phyloP scores from a whole-genome alignment of 1,284 basidiomycete species.

The Ganoderma lucidum region DNA sequence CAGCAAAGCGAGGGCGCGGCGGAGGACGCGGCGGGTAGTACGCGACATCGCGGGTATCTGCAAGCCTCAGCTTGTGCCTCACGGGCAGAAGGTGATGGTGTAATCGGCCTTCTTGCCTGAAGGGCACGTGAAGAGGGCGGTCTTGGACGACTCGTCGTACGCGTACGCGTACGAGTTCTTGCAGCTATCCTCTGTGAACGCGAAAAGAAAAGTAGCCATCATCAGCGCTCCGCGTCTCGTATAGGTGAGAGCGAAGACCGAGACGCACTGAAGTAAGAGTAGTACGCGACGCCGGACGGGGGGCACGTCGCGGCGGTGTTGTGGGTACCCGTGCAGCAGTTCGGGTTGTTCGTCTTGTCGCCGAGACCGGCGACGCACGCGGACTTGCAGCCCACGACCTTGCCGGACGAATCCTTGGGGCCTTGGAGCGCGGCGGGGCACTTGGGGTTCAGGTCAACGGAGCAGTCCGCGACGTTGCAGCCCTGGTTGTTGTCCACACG shows the following conservation, averaged over 20 bases:
- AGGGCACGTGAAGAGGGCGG: conserved; percentile 55
- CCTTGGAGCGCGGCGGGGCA: conserved; percentile 48
- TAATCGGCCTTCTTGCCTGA: conserved; percentile 48
- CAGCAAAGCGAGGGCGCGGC: not conserved
- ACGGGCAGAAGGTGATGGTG: conserved; percentile 58
- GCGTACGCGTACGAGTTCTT: conserved; percentile 57
- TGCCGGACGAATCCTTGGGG: conserved; percentile 47
- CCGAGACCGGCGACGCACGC: conserved; percentile 50
- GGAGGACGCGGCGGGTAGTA: not conserved
- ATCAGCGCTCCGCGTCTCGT: not conserved
- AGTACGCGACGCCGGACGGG: conserved; percentile 48
- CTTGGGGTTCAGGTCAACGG: conserved; percentile 51
- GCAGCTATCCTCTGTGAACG: conserved; percentile 48
- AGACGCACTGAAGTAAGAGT: conserved; percentile 54
- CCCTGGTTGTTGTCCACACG: conserved; percentile 50
- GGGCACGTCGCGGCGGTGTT: conserved; percentile 53
- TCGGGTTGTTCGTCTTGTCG: conserved; percentile 45
- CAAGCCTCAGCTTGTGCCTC: not conserved
- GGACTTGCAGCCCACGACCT: conserved; percentile 53
- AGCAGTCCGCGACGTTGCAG: conserved; percentile 50
- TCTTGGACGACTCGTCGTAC: conserved; percentile 54
- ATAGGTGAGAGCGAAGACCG: not conserved
- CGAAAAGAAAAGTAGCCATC: not conserved
- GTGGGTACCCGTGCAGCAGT: conserved; percentile 54
- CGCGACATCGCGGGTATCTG: not conserved